Evolutionary conservation across 2,329 filamentous ascomycete genomes (phyloP).

Genomic region (Aspergillus nomiae): DNA sequence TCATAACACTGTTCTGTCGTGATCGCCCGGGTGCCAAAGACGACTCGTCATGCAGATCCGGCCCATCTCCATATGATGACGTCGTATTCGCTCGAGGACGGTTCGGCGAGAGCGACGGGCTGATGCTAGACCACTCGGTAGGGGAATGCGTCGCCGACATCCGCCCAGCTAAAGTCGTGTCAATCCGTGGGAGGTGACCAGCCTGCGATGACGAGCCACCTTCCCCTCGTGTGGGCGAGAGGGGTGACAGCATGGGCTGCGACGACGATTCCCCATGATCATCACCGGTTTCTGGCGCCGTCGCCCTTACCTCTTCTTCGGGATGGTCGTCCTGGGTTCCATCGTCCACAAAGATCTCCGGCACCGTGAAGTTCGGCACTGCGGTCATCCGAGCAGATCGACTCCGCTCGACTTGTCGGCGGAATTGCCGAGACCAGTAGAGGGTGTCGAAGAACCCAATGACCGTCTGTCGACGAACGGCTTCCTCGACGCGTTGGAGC

Average conservation of each 20-base stretch:
- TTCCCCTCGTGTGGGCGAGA: constrained; percentile 31
- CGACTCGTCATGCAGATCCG: constrained; percentile 18
- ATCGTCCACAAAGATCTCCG: constrained; percentile 87
- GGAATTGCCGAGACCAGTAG: constrained; percentile 83
- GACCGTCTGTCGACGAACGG: constrained; percentile 85
- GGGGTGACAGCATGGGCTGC: constrained; percentile 36
- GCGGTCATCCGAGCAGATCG: constrained; percentile 73
- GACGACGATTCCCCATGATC: constrained; percentile 13
- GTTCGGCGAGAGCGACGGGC: constrained; percentile 42
- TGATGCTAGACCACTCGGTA: constrained; percentile 57
- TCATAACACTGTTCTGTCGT: constrained; percentile 69
- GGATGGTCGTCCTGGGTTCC: constrained; percentile 52
- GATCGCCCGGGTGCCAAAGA: constrained; percentile 45
- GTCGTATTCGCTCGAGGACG: constrained; percentile 26
- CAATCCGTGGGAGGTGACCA: constrained; percentile 51
- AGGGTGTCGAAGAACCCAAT: constrained; percentile 94
- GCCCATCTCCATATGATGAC: constrained; percentile 33
- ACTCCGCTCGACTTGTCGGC: constrained; percentile 71
- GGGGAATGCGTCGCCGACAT: constrained; percentile 38
- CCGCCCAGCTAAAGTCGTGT: constrained; percentile 45
- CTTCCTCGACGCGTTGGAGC: constrained; percentile 91
- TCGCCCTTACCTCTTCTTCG: constrained; percentile 19
- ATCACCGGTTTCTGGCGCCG: constrained; percentile 4
- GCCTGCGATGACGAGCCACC: constrained; percentile 26
- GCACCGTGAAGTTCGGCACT: constrained; percentile 78